Evolutionary conservation across 768 basidiomycete genomes (phyloP).

Genomic region (Boletellus sp.): DNA sequence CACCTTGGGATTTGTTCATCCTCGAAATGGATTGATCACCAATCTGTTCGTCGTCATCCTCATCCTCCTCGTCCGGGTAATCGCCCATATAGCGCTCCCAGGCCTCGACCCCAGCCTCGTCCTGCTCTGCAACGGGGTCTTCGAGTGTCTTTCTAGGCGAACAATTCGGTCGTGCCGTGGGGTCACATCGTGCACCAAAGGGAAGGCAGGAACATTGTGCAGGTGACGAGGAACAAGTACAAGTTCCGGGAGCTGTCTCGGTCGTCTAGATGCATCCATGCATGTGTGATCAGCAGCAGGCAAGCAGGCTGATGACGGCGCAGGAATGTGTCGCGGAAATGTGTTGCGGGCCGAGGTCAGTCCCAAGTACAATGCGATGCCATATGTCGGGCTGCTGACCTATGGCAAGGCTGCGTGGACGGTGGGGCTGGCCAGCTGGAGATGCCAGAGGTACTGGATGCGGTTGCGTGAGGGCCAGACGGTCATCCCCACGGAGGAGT

Average conservation of each 20-base stretch:
- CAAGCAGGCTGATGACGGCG: constrained; percentile 3
- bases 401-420: constrained; percentile 69
- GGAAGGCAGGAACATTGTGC: constrained; percentile 60
- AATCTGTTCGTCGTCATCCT: constrained; percentile 41
- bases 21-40: constrained; percentile 27
- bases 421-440: constrained; percentile 35
- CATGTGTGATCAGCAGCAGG: constrained; percentile 5
- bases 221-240: constrained; percentile 70
- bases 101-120: no score
- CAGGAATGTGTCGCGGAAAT: constrained; percentile 65
- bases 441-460: constrained; percentile 32
- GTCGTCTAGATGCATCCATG: constrained; percentile 66
- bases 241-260: constrained; percentile 70
- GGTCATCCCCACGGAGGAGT: constrained; percentile 14
- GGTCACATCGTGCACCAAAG: constrained; percentile 85
- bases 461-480: constrained; percentile 29
- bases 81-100: no score
- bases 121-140: no score
- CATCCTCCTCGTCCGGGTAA: no score
- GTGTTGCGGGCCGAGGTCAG: constrained; percentile 65
- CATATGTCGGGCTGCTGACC: constrained; percentile 77
- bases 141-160: constrained; percentile 47
- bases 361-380: constrained; percentile 89
- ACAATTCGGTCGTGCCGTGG: constrained; percentile 86
- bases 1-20: constrained; percentile 25